These are phyloP conservation scores for Nelumbo lutea DNA, from an alignment of 164 flowering plant species.

Conservation along the genomic window DNA sequence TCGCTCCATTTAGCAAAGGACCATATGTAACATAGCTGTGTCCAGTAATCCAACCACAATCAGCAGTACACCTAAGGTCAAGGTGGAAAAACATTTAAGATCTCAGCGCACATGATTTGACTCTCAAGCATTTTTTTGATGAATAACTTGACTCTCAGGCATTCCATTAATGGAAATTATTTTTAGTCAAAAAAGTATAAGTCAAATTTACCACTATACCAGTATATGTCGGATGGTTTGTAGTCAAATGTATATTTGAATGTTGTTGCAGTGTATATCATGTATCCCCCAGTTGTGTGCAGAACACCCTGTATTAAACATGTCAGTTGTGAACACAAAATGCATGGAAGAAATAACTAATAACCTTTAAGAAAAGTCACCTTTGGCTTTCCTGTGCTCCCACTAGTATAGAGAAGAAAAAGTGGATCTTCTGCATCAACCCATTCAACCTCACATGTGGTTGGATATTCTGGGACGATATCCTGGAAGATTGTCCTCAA, in stretches of 20 bases:
- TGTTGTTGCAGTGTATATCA: slow-evolving; percentile 94
- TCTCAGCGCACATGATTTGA: not conserved
- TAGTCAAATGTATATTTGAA: slow-evolving; percentile 98
- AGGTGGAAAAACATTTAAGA: not conserved
- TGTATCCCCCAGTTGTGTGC: slow-evolving; percentile 97
- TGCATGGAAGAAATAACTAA: not conserved
- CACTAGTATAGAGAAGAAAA: slow-evolving; percentile 94
- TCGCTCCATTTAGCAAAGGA: slow-evolving; percentile 92
- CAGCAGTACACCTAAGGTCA: slow-evolving; percentile 86
- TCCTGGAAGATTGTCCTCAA: slow-evolving; percentile 47
- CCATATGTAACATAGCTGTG: slow-evolving; percentile 98
- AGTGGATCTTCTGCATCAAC: slow-evolving; percentile 97
- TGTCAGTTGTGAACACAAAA: slow-evolving; percentile 4
- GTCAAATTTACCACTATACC: slow-evolving; percentile 39
- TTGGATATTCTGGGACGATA: slow-evolving; percentile 63
- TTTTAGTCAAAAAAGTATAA: not conserved
- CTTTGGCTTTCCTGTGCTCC: slow-evolving; percentile 99
- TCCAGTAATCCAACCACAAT: slow-evolving; percentile 99
- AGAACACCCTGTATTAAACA: slow-evolving; percentile 68
- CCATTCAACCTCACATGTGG: slow-evolving; percentile 82
- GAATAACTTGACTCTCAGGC: no score
- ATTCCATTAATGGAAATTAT: no score
- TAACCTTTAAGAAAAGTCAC: slow-evolving; percentile 26
- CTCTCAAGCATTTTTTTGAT: not conserved
- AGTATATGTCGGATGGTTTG: slow-evolving; percentile 85